Evolutionary conservation across 306 rosid genomes (phyloP).

Genomic region (Clitoria ternatea): DNA sequence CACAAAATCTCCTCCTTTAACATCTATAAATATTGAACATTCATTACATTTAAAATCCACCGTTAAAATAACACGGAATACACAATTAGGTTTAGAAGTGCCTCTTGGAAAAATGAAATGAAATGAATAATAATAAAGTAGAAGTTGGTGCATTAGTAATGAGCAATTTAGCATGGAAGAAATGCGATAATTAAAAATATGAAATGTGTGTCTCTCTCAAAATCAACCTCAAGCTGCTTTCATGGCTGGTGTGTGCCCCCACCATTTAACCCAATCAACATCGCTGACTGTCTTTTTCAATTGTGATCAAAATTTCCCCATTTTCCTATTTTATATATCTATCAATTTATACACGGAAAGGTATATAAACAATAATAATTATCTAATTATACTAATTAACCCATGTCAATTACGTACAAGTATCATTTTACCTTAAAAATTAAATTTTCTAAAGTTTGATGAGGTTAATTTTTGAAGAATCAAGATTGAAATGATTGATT

Average conservation of each 20-base stretch:
- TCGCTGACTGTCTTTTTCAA: conserved; percentile 26
- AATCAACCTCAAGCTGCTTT: conserved; percentile 32
- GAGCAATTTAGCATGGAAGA: not conserved
- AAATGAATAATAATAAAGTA: not conserved
- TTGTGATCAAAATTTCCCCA: conserved; percentile 2
- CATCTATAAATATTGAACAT: too few relatives aligned
- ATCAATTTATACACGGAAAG: conserved; percentile 16
- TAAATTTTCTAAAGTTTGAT: too few relatives aligned
- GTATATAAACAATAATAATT: not conserved
- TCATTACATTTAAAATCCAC: too few relatives aligned
- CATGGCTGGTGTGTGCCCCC: conserved; percentile 36
- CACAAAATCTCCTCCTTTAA: too few relatives aligned
- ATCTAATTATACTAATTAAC: not conserved
- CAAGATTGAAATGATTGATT: too few relatives aligned
- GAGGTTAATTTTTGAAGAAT: too few relatives aligned
- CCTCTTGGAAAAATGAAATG: not conserved
- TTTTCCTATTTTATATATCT: not conserved
- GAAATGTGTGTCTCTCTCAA: conserved; percentile 19
- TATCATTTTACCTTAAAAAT: not conserved
- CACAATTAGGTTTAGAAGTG: too few relatives aligned
- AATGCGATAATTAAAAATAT: not conserved
- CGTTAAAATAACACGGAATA: too few relatives aligned
- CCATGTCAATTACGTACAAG: conserved; percentile 5
- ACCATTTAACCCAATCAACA: conserved; percentile 26
- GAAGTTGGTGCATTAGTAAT: not conserved